Evolutionary conservation across 1,284 basidiomycete species (phyloP), one percentile per base, ranked within the genome.

Genomic region (Pseudozyma thailandica): DNA sequence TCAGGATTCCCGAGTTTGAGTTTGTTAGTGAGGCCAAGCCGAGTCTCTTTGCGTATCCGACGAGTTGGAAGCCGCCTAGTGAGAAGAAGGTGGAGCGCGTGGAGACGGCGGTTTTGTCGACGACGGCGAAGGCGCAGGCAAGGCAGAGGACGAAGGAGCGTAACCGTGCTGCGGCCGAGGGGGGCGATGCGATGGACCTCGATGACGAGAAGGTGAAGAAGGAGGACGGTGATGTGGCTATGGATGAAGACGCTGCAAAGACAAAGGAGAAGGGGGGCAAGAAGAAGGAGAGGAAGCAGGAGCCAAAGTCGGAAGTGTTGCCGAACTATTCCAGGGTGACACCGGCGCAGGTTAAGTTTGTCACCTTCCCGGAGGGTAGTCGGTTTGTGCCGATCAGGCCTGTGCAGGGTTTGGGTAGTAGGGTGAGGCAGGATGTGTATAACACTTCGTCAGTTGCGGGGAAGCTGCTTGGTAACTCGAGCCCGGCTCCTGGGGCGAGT

Each of bases 291-390:
- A 88, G 90, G 78, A 91, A 90, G 82, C 71, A 71, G 18, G 94
- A 98, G 79, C 89, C 92, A 0, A 85, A 87, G 2, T 91, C 87
- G 13, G 92, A 95, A 84, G 87, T 86, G 58, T 85, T 94, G 16
- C 85, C 88, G 27, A 99, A 99, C 86, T 91, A 97, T 80, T 92
- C 94, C 13, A 90, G 96, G 50, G 93, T 98, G 18, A 94, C 92
- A 1, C 93, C 95, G 16, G 89, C 90, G 0, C 96, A 99, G 84
- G 86, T 96, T 30, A 86, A 89, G 20, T 90, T 91, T 84, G 88
- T 98, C 79, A 87, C 87, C 42, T 96, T 97, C 88, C 89, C 93
- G 0, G 54, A 86, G 1, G 89, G 90, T 10, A 86, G 89, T 18
- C 88, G 93, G 51, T 98, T 93, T 83, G 89, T 91, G 64, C 94